Conservation (phyloP, 495 filamentous ascomycete genomes). For the Chaetomidium leptoderma region DNA sequence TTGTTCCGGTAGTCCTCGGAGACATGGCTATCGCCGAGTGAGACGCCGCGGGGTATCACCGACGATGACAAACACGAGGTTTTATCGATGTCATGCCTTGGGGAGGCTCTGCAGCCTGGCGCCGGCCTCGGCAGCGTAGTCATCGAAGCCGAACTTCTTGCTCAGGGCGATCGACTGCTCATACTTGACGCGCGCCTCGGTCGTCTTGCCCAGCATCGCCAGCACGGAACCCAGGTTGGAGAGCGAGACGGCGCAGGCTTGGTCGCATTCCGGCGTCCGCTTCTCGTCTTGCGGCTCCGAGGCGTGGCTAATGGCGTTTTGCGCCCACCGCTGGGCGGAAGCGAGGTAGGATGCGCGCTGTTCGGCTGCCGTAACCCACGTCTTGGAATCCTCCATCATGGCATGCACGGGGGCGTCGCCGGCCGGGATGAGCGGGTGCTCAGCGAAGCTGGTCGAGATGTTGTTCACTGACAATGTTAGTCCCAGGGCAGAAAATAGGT, state of each 20-base stretch:
- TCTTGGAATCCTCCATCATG: slow-evolving; percentile 26
- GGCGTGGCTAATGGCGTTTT: slow-evolving; percentile 63
- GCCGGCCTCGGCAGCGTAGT: slow-evolving; percentile 58
- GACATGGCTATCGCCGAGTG: neutral
- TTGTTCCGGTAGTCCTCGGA: neutral
- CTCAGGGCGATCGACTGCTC: slow-evolving; percentile 61
- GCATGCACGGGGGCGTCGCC: slow-evolving; percentile 37
- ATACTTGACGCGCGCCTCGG: slow-evolving; percentile 61
- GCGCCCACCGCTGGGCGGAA: slow-evolving; percentile 67
- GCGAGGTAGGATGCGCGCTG: slow-evolving; percentile 52
- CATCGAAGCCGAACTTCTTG: slow-evolving; percentile 57
- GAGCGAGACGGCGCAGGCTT: slow-evolving; percentile 77
- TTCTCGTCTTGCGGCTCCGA: slow-evolving; percentile 43
- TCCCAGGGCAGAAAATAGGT: no score
- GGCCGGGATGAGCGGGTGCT: slow-evolving; percentile 47
- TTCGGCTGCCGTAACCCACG: slow-evolving; percentile 30
- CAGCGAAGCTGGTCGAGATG: slow-evolving; percentile 60
- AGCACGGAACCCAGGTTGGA: slow-evolving; percentile 83
- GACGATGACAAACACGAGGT: neutral
- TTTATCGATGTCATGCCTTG: slow-evolving; percentile 38
- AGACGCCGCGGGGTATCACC: neutral
- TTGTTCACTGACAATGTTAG: slow-evolving; percentile 58
- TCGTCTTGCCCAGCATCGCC: slow-evolving; percentile 58
- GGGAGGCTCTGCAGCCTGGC: slow-evolving; percentile 42
- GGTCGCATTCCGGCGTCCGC: slow-evolving; percentile 76